phyloP scores from a whole-genome alignment of 2,329 filamentous ascomycete genomes.

The Helotiales sp. region DNA sequence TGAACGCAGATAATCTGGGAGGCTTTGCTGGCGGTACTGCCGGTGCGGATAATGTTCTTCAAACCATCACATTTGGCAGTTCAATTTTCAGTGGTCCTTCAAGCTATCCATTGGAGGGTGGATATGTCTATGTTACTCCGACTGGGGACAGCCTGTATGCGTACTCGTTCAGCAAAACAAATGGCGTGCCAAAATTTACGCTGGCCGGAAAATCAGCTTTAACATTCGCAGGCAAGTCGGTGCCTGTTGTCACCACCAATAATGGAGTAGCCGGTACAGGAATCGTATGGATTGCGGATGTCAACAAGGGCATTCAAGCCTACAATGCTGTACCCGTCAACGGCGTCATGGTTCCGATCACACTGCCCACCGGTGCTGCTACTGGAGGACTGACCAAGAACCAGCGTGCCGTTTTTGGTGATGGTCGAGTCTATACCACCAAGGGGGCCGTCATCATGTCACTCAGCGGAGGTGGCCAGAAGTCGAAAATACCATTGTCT shows the following conservation, averaged over 20 bases:
- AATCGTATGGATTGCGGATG: conserved; percentile 1
- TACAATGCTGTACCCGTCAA: background rate
- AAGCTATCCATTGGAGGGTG: conserved; percentile 11
- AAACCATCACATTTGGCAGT: background rate
- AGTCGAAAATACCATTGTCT: background rate
- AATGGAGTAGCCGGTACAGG: conserved; percentile 5
- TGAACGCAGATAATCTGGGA: conserved; percentile 14
- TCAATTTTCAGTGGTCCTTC: conserved; percentile 2
- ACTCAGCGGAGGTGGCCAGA: background rate
- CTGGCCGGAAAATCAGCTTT: conserved; percentile 1
- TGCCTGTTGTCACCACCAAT: conserved; percentile 3
- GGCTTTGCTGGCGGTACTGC: conserved; percentile 6
- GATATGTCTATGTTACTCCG: conserved; percentile 6
- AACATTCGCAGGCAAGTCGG: conserved; percentile 2
- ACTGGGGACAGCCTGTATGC: conserved; percentile 6
- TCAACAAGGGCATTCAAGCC: background rate
- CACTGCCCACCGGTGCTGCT: conserved; percentile 39
- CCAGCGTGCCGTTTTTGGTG: conserved; percentile 54
- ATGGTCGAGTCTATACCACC: conserved; percentile 53
- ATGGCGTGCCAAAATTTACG: conserved; percentile 3
- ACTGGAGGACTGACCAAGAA: conserved; percentile 56
- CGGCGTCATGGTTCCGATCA: conserved; percentile 24
- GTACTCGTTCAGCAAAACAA: conserved; percentile 1
- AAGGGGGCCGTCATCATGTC: conserved; percentile 35
- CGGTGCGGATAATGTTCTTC: background rate